Evolutionary conservation across 2,329 filamentous ascomycete species (phyloP).

Genomic region (Diaporthe capsici): DNA sequence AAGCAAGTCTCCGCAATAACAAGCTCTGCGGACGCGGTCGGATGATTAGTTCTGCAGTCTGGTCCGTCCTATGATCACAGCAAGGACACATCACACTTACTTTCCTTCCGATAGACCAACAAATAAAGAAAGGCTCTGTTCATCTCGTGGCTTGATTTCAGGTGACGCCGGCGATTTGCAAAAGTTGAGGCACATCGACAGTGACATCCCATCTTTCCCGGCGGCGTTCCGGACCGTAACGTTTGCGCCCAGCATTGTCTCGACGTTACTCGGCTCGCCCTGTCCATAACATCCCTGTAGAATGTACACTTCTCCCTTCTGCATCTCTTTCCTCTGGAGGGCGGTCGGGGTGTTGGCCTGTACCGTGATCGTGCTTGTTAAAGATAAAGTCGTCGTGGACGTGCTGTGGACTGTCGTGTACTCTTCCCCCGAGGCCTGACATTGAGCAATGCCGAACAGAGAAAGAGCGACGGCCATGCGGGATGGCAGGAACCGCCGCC

Average conservation of each 20-base stretch:
- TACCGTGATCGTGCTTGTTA: constrained; percentile 21
- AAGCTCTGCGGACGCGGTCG: constrained; percentile 7
- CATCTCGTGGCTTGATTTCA: not conserved
- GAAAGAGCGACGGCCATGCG: constrained; percentile 9
- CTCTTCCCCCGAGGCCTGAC: not conserved
- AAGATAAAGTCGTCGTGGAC: not conserved
- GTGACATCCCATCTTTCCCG: not conserved
- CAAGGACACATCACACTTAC: not conserved
- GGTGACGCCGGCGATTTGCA: constrained; percentile 1
- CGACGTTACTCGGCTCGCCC: not conserved
- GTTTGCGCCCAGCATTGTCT: constrained; percentile 12
- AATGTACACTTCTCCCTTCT: constrained; percentile 6
- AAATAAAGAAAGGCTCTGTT: not conserved
- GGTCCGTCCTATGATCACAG: not conserved
- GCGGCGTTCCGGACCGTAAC: not conserved
- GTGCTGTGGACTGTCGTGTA: not conserved
- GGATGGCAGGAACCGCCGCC: not conserved
- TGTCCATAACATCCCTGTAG: constrained; percentile 37
- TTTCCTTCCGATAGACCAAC: constrained; percentile 33
- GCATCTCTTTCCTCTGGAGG: not conserved
- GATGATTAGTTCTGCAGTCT: not conserved
- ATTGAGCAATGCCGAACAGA: constrained; percentile 14
- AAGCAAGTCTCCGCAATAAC: constrained; percentile 37
- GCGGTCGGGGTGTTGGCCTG: not conserved
- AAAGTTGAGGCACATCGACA: constrained; percentile 27